Evolutionary conservation across 306 rosid genomes (phyloP), one percentile per base, ranked within the genome.

Genomic region (Prosopis cineraria): DNA sequence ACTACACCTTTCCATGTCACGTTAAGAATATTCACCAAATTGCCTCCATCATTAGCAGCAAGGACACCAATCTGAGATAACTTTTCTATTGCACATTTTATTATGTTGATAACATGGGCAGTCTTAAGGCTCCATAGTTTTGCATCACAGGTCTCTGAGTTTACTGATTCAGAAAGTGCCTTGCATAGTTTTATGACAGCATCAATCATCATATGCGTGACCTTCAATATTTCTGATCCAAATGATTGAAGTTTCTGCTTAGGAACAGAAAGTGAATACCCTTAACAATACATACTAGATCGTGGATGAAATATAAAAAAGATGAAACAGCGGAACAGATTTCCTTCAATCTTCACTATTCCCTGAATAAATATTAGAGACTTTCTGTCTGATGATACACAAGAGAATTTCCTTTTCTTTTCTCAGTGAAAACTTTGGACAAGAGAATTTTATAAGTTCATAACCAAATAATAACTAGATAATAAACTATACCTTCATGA

Each of bases 1-100:
- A 92, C 96, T 73, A 94, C 97, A 60, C 95, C 97, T 89, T 92
- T 94, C 98, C 98, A 94, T 22, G 93, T 89, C 69, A 87, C 85
- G 65, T 91, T 94, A 68, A 94, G 94, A 79, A 94, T 87, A 65
- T 74, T 87, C 27, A 94, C 97, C 76, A 88, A 82, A 80, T 86
- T 88, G 58, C 98, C 98, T 52, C 97, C 98, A 39, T 81, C 86
- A 58, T 88, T 88, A 76, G 97, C 98, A 45, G 97, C 98, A 89
- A 89, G 48, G 31, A 82, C 63, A 79, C 98, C 98, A 58, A 94
- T 82, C 78, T 89, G 87, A 78, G 90, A 86, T 70, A 90, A 52
- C 70, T 85, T 89, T 81, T 90, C 97, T 62, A 89, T 76, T 37
- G 91, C 76, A 79, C 76, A 79, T 82, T 82, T 89, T 63, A 79